phyloP scores from a whole-genome alignment of 495 filamentous ascomycete species.

The Penicillium longicatenatum region DNA sequence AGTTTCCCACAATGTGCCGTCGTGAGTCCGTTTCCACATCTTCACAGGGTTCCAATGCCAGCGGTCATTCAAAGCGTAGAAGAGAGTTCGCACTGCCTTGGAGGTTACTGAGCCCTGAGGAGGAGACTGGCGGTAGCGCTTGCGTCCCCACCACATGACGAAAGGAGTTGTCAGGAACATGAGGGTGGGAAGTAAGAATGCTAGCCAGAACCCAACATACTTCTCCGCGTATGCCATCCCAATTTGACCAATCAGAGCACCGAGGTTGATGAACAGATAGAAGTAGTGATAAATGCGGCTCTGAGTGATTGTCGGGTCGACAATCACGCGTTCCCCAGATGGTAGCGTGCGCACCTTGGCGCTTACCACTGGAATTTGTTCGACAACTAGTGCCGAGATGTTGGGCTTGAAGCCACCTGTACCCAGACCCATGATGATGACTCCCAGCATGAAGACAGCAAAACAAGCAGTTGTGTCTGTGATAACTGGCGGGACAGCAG shows the following conservation, averaged over 20 bases:
- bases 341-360: slow-evolving; percentile 46
- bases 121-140: slow-evolving; percentile 57
- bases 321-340: slow-evolving; percentile 65
- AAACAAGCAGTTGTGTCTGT: slow-evolving; percentile 38
- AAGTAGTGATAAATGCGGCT: slow-evolving; percentile 46
- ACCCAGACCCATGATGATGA: slow-evolving; percentile 57
- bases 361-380: slow-evolving; percentile 51
- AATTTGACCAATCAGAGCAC: slow-evolving; percentile 39
- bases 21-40: slow-evolving; percentile 42
- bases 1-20: slow-evolving; percentile 58
- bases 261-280: slow-evolving; percentile 60
- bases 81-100: slow-evolving; percentile 58
- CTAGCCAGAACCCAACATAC: slow-evolving; percentile 78
- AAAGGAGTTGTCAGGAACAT: slow-evolving; percentile 58
- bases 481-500: slow-evolving; percentile 54
- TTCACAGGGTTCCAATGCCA: slow-evolving; percentile 59
- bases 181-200: slow-evolving; percentile 69
- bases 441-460: slow-evolving; percentile 60
- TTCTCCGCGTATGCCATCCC: slow-evolving; percentile 46
- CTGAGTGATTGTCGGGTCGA: slow-evolving; percentile 65
- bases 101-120: slow-evolving; percentile 66
- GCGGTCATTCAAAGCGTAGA: slow-evolving; percentile 60
- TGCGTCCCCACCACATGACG: slow-evolving; percentile 61
- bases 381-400: slow-evolving; percentile 58
- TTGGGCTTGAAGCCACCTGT: slow-evolving; percentile 67